phyloP scores from a whole-genome alignment of 345 rosid genomes.

The Camelina hispida region DNA sequence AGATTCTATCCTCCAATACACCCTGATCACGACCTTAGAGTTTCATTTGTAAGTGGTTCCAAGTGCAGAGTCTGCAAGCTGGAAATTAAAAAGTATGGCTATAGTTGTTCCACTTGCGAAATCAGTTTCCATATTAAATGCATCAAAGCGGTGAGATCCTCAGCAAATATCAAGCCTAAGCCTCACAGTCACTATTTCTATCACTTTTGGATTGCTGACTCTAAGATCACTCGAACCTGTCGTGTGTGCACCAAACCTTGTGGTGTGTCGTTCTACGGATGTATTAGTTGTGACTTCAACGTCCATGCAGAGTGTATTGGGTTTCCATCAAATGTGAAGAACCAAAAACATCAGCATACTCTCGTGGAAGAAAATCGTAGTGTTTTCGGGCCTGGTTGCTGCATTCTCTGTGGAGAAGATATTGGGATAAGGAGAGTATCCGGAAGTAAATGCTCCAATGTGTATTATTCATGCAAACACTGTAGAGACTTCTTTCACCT shows the following conservation, averaged over 20 bases:
- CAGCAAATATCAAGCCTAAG: not conserved
- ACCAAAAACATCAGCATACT: not conserved
- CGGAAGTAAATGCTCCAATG: not conserved
- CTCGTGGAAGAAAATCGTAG: no score
- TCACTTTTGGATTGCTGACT: not conserved
- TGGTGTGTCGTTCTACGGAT: conserved; percentile 11
- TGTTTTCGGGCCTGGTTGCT: no score
- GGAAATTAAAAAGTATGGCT: not conserved
- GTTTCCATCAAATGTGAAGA: not conserved
- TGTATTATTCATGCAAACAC: not conserved
- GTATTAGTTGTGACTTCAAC: not conserved
- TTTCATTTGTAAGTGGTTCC: not conserved
- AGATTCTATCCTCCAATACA: not conserved
- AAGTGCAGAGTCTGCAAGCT: not conserved
- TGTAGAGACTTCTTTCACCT: not conserved
- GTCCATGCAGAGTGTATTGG: conserved; percentile 19
- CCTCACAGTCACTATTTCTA: not conserved
- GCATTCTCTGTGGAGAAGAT: not conserved
- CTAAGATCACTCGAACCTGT: not conserved
- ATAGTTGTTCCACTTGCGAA: not conserved
- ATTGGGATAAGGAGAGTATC: not conserved
- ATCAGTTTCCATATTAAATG: conserved; percentile 16
- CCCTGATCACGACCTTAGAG: not conserved
- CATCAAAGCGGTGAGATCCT: not conserved
- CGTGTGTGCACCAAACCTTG: conserved; percentile 4